Evolutionary conservation across 2,329 filamentous ascomycete species (phyloP), one percentile per base, ranked within the genome.

Genomic region (Xylaria sp.): DNA sequence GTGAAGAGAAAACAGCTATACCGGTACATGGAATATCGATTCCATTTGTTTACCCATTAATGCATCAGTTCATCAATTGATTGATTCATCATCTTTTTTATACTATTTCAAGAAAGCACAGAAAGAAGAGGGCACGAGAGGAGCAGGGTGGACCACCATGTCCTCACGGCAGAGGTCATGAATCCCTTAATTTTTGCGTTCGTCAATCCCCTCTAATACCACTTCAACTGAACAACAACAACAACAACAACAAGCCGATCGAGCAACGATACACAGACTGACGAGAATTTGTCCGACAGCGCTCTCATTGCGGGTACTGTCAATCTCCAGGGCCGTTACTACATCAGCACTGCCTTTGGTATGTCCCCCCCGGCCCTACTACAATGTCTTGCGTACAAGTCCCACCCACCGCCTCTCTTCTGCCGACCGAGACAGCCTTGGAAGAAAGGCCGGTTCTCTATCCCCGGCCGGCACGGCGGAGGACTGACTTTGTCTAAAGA

Each of bases 291-390:
- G n/a, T 45, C 28, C 6, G 21, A 53, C 43, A 74, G 72, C 42
- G 57, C 68, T 51, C 63, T 73, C 28, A 45, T 63, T 37, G 23
- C 68, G 12, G 69, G 68, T 54, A 67, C 58, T 12, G 60, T 70
- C 21, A 70, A 73, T 59, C 57, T 77, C 57, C 74, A 72, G 21
- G 71, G 68, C 14, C 70, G 76, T 60, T 78, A 74, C 61, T 73
- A 74, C 58, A 71, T 63, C 56, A 77, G 76, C 62, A 74, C 75
- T 42, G 74, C 76, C 17, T 78, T 77, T 63, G 76, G 76, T 78
- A 76, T 65, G 69, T 65, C 50, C 51, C 52, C 53, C 31, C 33
- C 49, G 49, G 12, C 21, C 11, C 9, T 21, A n/a, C n/a, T n/a
- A n/a, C n/a, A n/a, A n/a, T n/a, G n/a, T n/a, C n/a, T n/a, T n/a